Base-by-base conservation (phyloP, 768 basidiomycete genomes). In the Boletus coccyginus region DNA sequence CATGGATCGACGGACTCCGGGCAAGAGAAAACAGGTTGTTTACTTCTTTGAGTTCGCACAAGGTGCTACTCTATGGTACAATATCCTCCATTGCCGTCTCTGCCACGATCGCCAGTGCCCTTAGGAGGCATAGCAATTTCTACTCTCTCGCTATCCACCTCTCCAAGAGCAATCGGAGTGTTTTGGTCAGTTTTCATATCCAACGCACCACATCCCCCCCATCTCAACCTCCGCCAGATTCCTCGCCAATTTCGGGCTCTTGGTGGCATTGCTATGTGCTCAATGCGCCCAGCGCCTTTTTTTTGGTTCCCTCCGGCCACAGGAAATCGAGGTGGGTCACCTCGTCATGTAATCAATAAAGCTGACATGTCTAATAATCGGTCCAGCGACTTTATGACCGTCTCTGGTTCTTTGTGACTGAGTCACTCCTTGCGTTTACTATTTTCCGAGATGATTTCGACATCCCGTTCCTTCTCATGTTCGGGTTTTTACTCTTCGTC, bases 381-480 rank as follows among this genome's bases (percentile, higher is more conserved):
- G 31, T 33, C 17, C 67, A 99, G 96, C 88, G 95, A 31, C 79
- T 99, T 2, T 97, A 98, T 70, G 96, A 98, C 69, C 82, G 92
- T 60, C 82, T 93, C 32, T 98, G 97, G 96, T 94, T 95, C 76
- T 97, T 97, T 74, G 83, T 98, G 48, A 98, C 97, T 2, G 97
- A 99, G 70, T 95, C 93, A 8, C 78, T 99, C 36, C 77, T 99
- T 49, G 96, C 97, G 1, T 90, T 98, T 69, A 97, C 97, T 36
- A 98, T 98, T 62, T 99, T 99, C 75, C 83, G 94, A 56, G 92
- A 95, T 72, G 92, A 94, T 71, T 94, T 96, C 69, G 92, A 95
- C 72, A 81, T 87, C n/a, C 83, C 87, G 5, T 98, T 98, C 69
- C 88, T 88, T 44, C 75, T 94, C 62, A 93, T 96, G 88, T 98